phyloP scores from a whole-genome alignment of 768 basidiomycete species.

The Lactarius quietus region DNA sequence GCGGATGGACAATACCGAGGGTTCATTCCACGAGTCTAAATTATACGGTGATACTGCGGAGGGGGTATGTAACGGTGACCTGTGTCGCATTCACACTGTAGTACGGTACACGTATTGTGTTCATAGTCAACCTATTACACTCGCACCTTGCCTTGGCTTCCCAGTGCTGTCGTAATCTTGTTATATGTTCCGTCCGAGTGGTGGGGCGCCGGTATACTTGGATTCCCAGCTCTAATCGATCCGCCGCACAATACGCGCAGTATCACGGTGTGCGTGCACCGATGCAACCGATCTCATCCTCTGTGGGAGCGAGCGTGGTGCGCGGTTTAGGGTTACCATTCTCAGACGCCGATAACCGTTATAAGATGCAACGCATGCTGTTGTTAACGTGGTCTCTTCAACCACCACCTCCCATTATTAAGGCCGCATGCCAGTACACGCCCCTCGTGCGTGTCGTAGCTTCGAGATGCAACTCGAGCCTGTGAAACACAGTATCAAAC shows the following conservation, averaged over 20 bases:
- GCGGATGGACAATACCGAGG: constrained; percentile 5
- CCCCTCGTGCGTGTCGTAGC: constrained; percentile 14
- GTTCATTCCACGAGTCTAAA: constrained; percentile 7
- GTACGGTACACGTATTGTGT: too few species aligned
- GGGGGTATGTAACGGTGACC: too few species aligned
- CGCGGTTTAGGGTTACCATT: constrained; percentile 23
- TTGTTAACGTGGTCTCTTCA: constrained; percentile 1
- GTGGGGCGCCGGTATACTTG: constrained; percentile 1
- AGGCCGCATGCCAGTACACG: constrained; percentile 15
- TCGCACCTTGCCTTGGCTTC: not conserved
- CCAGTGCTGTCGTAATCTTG: too few species aligned
- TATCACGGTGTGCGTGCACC: not conserved
- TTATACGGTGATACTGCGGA: constrained; percentile 8
- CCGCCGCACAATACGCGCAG: not conserved
- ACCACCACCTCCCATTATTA: not conserved
- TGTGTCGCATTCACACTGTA: too few species aligned
- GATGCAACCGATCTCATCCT: constrained; percentile 4
- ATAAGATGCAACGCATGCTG: not conserved
- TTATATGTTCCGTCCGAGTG: constrained; percentile 18
- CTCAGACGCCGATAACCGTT: not conserved
- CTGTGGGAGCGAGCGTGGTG: not conserved
- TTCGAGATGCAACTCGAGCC: not conserved
- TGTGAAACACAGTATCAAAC: not conserved
- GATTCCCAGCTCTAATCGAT: not conserved
- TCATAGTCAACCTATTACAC: not conserved